Conservation (phyloP, 371 early-diverging fungal genomes). For the Dichotomocladium elegans region DNA sequence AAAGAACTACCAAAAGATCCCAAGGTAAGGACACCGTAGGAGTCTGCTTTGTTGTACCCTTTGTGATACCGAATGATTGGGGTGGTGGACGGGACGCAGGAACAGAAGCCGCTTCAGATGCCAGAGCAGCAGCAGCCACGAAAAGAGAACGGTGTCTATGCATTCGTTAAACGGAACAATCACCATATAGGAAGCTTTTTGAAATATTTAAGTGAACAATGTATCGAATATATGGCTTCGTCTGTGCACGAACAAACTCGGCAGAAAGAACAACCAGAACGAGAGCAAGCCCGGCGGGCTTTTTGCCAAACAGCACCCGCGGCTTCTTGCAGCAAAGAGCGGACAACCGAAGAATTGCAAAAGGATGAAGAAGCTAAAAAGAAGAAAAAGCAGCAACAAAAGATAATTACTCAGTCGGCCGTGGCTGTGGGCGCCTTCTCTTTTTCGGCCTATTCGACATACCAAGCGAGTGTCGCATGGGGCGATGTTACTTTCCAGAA, state of each 20-base stretch:
- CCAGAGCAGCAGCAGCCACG: not conserved
- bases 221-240: conserved; percentile 1
- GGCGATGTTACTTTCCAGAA: conserved; percentile 23
- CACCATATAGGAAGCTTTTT: conserved; percentile 2
- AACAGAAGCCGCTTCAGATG: not conserved
- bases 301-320: not conserved
- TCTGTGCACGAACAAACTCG: not conserved
- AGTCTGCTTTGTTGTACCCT: no score
- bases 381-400: conserved; percentile 8
- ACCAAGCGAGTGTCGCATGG: conserved; percentile 41
- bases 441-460: conserved; percentile 50
- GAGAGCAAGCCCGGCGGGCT: not conserved
- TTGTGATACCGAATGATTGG: no score
- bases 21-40: no score
- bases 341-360: conserved; percentile 10
- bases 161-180: not conserved
- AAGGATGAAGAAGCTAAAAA: conserved; percentile 6
- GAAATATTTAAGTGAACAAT: conserved; percentile 5
- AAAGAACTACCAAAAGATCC: conserved; percentile 39
- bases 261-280: not conserved
- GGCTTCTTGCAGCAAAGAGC: not conserved
- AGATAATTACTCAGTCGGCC: conserved; percentile 28
- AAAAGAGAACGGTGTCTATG: no score
- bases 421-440: conserved; percentile 45
- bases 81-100: no score